phyloP scores from a whole-genome alignment of 2,329 filamentous ascomycete species.

The Cladobotryum protrusum region DNA sequence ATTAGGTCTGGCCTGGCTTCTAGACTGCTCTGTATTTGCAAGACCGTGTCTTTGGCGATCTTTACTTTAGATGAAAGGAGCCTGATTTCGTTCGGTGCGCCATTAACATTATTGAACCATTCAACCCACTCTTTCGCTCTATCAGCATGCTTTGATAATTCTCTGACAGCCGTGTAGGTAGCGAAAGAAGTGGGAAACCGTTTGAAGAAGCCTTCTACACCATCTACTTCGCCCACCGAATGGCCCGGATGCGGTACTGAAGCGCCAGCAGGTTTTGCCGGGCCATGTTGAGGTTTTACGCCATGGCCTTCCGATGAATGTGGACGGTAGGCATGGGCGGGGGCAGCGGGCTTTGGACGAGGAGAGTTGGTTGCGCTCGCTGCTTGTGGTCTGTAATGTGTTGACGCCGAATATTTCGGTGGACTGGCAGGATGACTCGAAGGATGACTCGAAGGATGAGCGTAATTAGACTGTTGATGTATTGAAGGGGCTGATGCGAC shows the following conservation, averaged over 20 bases:
- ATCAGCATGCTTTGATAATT: slow-evolving; percentile 22
- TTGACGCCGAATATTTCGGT: slow-evolving; percentile 11
- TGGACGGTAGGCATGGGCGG: slow-evolving; percentile 2
- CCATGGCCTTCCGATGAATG: slow-evolving; percentile 2
- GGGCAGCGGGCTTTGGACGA: slow-evolving; percentile 1
- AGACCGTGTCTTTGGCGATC: slow-evolving; percentile 26
- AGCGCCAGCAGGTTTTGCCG: not conserved
- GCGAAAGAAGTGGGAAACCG: slow-evolving; percentile 20
- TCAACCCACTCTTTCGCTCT: slow-evolving; percentile 29
- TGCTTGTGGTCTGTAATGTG: slow-evolving; percentile 14
- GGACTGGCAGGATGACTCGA: not conserved
- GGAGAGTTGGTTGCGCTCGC: slow-evolving; percentile 6
- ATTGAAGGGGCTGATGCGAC: not conserved
- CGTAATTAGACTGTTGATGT: not conserved
- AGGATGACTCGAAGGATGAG: not conserved
- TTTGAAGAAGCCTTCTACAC: slow-evolving; percentile 6
- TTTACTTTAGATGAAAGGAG: slow-evolving; percentile 21
- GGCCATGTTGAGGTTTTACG: slow-evolving; percentile 1
- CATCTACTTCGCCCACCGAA: slow-evolving; percentile 4
- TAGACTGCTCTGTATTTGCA: slow-evolving; percentile 24
- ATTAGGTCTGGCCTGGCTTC: slow-evolving; percentile 25
- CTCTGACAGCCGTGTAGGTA: slow-evolving; percentile 22
- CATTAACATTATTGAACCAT: slow-evolving; percentile 26
- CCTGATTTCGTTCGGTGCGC: slow-evolving; percentile 26
- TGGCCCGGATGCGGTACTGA: not conserved